Percentiles rank a stretch among this genome's conserved stretches.
These are phyloP conservation scores for Penicillium sp. DNA, from an alignment of 2,329 filamentous ascomycete species.

Conservation along the genomic window DNA sequence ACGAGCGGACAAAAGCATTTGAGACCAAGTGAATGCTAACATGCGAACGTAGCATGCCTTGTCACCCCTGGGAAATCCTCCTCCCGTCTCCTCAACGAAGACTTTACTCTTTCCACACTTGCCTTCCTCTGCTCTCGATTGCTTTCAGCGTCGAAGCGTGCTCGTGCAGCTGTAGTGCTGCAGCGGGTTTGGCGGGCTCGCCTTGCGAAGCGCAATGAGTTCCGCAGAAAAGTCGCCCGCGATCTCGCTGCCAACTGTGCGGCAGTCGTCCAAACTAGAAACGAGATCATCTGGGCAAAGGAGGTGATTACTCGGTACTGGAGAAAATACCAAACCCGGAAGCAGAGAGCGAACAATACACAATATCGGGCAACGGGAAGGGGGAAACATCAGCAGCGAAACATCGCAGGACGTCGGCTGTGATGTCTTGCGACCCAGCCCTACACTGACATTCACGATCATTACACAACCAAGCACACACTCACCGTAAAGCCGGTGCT, in stretches of 20 bases:
- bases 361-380: conserved; percentile 2
- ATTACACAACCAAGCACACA: not conserved
- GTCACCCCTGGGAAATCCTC: conserved; percentile 36
- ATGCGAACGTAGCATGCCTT: conserved; percentile 45
- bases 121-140: conserved; percentile 63
- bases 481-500: not conserved
- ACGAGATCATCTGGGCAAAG: conserved; percentile 45
- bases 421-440: not conserved
- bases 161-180: conserved; percentile 55
- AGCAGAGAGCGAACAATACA: conserved; percentile 10
- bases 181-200: conserved; percentile 54
- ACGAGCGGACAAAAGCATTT: not conserved
- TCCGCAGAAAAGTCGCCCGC: conserved; percentile 27
- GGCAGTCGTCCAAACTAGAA: conserved; percentile 48
- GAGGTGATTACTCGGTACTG: conserved; percentile 39
- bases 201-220: conserved; percentile 18
- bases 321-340: conserved; percentile 27
- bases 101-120: conserved; percentile 59
- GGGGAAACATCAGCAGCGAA: not conserved
- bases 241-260: conserved; percentile 45
- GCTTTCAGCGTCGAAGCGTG: conserved; percentile 52
- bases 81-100: conserved; percentile 53
- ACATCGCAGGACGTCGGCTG: conserved; percentile 1
- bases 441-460: not conserved
- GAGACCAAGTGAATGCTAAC: conserved; percentile 1